Evolutionary conservation across 2,329 filamentous ascomycete genomes (phyloP).

Genomic region (Aspergillaceae sp.): DNA sequence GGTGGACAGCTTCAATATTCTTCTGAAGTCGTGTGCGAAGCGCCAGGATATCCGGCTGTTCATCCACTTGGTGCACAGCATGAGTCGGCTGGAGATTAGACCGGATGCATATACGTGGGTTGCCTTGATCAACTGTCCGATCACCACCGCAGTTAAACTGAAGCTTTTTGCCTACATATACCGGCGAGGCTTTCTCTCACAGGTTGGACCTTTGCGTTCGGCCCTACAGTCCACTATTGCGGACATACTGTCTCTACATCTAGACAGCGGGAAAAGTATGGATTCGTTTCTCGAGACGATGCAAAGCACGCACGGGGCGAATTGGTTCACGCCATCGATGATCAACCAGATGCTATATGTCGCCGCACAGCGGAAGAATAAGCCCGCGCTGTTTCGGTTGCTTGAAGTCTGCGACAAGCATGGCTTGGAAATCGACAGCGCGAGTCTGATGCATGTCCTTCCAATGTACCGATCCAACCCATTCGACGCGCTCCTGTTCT

Average conservation of each 20-base stretch:
- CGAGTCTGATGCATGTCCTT: constrained; percentile 23
- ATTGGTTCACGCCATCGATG: constrained; percentile 30
- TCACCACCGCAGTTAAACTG: constrained; percentile 19
- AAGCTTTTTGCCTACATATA: constrained; percentile 24
- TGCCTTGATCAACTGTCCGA: constrained; percentile 26
- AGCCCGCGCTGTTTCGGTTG: constrained; percentile 20
- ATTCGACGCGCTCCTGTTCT: constrained; percentile 15
- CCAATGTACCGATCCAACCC: constrained; percentile 17
- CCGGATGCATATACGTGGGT: constrained; percentile 39
- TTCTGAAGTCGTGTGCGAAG: constrained; percentile 32
- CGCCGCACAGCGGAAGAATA: constrained; percentile 17
- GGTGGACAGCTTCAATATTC: constrained; percentile 38
- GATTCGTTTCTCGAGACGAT: constrained; percentile 31
- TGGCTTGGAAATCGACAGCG: constrained; percentile 18
- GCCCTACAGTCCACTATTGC: constrained; percentile 24
- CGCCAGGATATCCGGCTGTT: constrained; percentile 33
- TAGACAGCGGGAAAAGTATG: constrained; percentile 26
- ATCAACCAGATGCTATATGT: constrained; percentile 32
- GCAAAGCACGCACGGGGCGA: constrained; percentile 24
- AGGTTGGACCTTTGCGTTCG: constrained; percentile 14
- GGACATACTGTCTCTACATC: constrained; percentile 23
- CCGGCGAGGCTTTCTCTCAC: constrained; percentile 22
- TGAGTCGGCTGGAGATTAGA: constrained; percentile 29
- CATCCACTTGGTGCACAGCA: constrained; percentile 27
- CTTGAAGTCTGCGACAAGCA: constrained; percentile 23